Evolutionary conservation across 768 basidiomycete species (phyloP), one percentile per base, ranked within the genome.

Genomic region (Scleroderma citrinum): DNA sequence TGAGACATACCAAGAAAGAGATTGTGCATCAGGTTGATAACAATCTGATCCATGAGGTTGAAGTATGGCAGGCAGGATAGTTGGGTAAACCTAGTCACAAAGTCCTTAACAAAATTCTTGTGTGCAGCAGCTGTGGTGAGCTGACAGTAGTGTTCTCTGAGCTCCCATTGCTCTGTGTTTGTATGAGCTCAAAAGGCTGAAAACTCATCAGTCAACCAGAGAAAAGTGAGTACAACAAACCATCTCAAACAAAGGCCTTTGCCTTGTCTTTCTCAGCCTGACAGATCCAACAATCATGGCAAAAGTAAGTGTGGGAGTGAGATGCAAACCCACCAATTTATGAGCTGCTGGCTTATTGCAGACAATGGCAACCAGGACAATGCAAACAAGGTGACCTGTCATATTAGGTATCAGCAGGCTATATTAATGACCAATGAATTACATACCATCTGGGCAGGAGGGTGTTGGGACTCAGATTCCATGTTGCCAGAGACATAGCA

Each of bases 291-390:
- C 70, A 71, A 2, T 48, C 46, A 0, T 65, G 68, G 46, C 70
- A 73, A 41, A 70, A 68, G 26, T 59, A 61, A 2, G 50, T 65
- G 37, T 71, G 71, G 0, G 44, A 39, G 40, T 67, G 66, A 0
- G 63, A 59, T 0, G 60, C 65, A 40, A 62, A 68, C 0, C 66
- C 65, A 3, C 57, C 60, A 0, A 68, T 20, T 71, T 72, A 45
- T 68, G 66, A 0, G 65, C 66, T 2, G 70, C 72, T 1, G 70
- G 71, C 40, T 71, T 69, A 44, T 71, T 65, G 36, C 71, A 73
- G 6, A 66, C 53, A 8, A 73, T 53, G 0, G 62, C 66, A 5
- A 70, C 59, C 0, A 71, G 53, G 1, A 64, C 58, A 3, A 71
- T 58, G 0, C 67, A 12, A 3, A 35, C n/a, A 3, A 35, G 12